A percentile compares a stretch with the other conserved stretches of the same genome.
Evolutionary conservation across 306 rosid genomes (phyloP).

Genomic region (Castanea crenata): DNA sequence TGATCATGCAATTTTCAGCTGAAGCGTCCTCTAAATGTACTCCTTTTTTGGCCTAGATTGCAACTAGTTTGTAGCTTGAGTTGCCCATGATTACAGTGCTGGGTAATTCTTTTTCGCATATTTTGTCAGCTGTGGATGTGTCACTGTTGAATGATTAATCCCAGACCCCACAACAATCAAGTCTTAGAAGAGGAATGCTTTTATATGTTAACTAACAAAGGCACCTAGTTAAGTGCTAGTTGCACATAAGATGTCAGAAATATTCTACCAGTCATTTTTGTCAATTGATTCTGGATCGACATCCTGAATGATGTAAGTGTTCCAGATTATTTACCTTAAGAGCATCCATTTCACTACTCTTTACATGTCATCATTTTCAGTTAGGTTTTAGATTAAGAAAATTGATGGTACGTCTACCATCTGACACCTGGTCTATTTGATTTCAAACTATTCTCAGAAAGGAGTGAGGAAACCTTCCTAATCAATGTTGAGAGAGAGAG

Average conservation of each 20-base stretch:
- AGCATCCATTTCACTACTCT: not conserved
- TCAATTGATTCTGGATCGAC: not conserved
- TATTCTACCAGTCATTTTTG: not conserved
- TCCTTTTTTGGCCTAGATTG: not conserved
- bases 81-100: not conserved
- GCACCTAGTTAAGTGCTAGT: not conserved
- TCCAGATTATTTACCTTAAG: not conserved
- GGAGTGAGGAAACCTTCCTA: not conserved
- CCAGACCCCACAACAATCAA: not conserved
- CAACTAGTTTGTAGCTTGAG: not conserved
- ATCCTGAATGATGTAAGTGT: not conserved
- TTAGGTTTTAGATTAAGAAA: not conserved
- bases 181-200: not conserved
- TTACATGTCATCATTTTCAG: not conserved
- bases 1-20: not conserved
- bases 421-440: not conserved
- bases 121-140: not conserved
- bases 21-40: not conserved
- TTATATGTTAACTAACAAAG: not conserved
- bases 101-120: not conserved
- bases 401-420: not conserved
- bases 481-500: not conserved
- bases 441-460: not conserved
- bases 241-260: not conserved
- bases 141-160: not conserved